Percentiles rank a stretch among this genome's conserved stretches.
phyloP scores from a whole-genome alignment of 2,329 filamentous ascomycete species.

The Pseudogymnoascus sp. region DNA sequence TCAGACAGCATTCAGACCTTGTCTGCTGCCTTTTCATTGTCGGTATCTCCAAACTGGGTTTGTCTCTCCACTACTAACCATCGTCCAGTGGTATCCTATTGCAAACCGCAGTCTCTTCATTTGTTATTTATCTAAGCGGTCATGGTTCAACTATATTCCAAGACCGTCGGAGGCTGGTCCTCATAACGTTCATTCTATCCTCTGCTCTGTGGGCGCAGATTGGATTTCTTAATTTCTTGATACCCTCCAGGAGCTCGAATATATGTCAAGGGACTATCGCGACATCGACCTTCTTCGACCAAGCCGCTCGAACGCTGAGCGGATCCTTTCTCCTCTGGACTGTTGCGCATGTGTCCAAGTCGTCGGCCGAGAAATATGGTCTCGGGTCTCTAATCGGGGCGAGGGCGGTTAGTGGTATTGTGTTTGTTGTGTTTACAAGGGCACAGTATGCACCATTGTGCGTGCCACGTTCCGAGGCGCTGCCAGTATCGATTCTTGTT shows the following conservation, averaged over 20 bases:
- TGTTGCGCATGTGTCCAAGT: constrained; percentile 25
- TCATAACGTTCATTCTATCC: constrained; percentile 32
- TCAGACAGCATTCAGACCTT: constrained; percentile 29
- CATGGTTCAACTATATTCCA: constrained; percentile 29
- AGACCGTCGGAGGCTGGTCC: constrained; percentile 35
- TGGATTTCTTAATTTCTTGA: constrained; percentile 29
- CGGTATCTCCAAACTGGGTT: constrained; percentile 16
- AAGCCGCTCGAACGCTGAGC: constrained; percentile 28
- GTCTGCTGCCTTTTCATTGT: constrained; percentile 32
- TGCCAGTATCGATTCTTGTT: constrained; percentile 28
- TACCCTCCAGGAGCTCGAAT: constrained; percentile 19
- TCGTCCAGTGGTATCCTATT: constrained; percentile 29
- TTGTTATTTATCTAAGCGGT: constrained; percentile 27
- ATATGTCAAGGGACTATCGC: constrained; percentile 28
- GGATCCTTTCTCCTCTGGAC: constrained; percentile 33
- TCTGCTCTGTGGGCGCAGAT: constrained; percentile 28
- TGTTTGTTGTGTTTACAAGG: constrained; percentile 29
- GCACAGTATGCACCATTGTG: constrained; percentile 30
- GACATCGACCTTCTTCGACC: constrained; percentile 29
- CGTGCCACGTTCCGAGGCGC: constrained; percentile 26
- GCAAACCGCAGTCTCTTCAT: constrained; percentile 27
- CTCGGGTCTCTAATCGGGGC: constrained; percentile 26
- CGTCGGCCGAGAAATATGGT: constrained; percentile 24
- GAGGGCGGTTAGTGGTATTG: constrained; percentile 26
- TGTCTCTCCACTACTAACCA: constrained; percentile 17